A percentile compares a stretch with the other conserved stretches of the same genome.
Conservation (phyloP, 2,329 filamentous ascomycete genomes). For the Trichocomaceae sp. region DNA sequence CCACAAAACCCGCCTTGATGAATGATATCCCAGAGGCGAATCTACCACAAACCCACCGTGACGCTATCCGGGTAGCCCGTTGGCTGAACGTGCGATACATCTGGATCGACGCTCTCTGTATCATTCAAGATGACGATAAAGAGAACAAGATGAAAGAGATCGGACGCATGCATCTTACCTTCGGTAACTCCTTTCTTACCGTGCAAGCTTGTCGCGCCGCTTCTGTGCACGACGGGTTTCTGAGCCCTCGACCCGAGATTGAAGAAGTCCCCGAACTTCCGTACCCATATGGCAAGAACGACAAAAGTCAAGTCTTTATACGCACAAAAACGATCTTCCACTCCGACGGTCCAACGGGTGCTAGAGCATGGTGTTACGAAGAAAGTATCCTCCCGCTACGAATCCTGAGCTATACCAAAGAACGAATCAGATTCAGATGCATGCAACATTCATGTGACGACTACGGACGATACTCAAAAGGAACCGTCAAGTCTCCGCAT, state of each 20-base stretch:
- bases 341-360: conserved; percentile 1
- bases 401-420: neutral
- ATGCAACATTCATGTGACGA: neutral
- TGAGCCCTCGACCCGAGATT: neutral
- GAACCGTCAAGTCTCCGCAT: too few relatives aligned
- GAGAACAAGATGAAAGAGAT: conserved; percentile 6
- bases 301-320: neutral
- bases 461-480: neutral
- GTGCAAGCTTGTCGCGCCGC: conserved; percentile 2
- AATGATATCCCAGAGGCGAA: neutral
- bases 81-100: conserved; percentile 6
- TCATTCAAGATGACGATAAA: conserved; percentile 6
- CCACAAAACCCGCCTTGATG: neutral
- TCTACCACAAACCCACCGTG: conserved; percentile 4
- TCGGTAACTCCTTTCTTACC: conserved; percentile 1
- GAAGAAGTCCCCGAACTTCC: neutral
- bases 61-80: conserved; percentile 2
- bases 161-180: conserved; percentile 1
- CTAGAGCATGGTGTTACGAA: conserved; percentile 9
- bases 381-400: neutral
- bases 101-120: conserved; percentile 8
- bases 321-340: neutral
- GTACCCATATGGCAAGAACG: neutral
- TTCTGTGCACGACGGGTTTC: conserved; percentile 5
- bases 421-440: neutral